Base-by-base conservation (phyloP, 2,329 filamentous ascomycete species). In the Akanthomyces uredinophilus region DNA sequence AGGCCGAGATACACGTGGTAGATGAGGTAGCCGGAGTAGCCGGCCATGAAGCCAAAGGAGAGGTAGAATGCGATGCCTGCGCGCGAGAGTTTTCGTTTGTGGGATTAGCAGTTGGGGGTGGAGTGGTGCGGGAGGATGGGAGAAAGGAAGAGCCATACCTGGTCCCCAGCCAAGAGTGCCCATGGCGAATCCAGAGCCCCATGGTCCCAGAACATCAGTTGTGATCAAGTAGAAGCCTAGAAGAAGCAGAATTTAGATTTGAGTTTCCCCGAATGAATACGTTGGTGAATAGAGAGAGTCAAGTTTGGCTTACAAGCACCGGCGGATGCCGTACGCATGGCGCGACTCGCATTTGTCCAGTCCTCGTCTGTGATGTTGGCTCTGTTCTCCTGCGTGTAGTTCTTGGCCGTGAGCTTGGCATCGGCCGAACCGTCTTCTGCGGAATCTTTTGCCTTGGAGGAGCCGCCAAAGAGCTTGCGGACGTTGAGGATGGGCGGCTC, bases 191-290 rank as follows among this genome's bases (percentile, higher is more conserved):
- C 74, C 74, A 11, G 76, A 72, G 24, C 74, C 75, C 58, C 72
- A 78, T 1, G 78, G 78, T 0, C 79, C 79, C 4, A 81, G 68
- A 57, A 81, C 76, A 64, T 81, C 79, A 0, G 79, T 81, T 10
- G 79, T 80, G 66, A 81, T 81, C 54, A 81, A 71, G 59, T 79
- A 81, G 66, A 82, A 82, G n/a, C 39, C 39, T 57, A 14, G 5
- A 27, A 8, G 32, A 35, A 35, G 7, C 3, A 43, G 14, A 18
- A 5, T n/a, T 54, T 18, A 54, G 20, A 8, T 6, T n/a, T 10
- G 13, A 16, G 3, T 1, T 16, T 11, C 18, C 22, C 14, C 41
- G 32, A 8, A 35, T 29, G 4, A 35, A 10, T 35, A 35, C 2
- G 32, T 2, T 8, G 10, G 32, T 8, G 32, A 10, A 35, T 35